These are phyloP conservation scores for Parafenestella ontariensis DNA, from an alignment of 2,329 filamentous ascomycete genomes.

Conservation along the genomic window DNA sequence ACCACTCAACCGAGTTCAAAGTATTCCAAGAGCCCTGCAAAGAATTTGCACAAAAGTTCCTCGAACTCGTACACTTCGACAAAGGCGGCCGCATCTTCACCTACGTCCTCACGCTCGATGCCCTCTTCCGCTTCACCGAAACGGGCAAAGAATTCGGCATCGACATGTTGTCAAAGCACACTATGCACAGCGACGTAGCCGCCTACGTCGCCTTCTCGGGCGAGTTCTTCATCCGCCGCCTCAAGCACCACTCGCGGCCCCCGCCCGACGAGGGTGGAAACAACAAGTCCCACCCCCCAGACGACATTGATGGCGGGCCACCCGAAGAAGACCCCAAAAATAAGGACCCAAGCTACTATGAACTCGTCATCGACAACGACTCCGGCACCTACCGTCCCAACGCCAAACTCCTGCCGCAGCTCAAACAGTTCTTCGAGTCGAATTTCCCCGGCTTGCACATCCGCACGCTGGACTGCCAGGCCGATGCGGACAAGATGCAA, in stretches of 20 bases:
- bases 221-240: slow-evolving; percentile 86
- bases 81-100: slow-evolving; percentile 88
- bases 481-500: slow-evolving; percentile 73
- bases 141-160: slow-evolving; percentile 96
- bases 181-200: slow-evolving; percentile 93
- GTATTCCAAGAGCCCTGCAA: slow-evolving; percentile 69
- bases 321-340: slow-evolving; percentile 44
- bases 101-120: slow-evolving; percentile 88
- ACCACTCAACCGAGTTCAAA: slow-evolving; percentile 76
- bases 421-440: slow-evolving; percentile 72
- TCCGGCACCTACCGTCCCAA: slow-evolving; percentile 92
- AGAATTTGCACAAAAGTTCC: slow-evolving; percentile 78
- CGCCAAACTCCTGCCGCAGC: slow-evolving; percentile 72
- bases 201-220: slow-evolving; percentile 91
- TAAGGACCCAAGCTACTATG: slow-evolving; percentile 70
- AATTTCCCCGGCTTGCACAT: slow-evolving; percentile 82
- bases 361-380: slow-evolving; percentile 94
- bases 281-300: slow-evolving; percentile 59
- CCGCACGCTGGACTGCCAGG: slow-evolving; percentile 73
- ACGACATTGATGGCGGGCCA: slow-evolving; percentile 57
- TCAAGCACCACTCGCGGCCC: slow-evolving; percentile 58
- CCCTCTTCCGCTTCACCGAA: slow-evolving; percentile 87
- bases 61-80: slow-evolving; percentile 86
- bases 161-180: slow-evolving; percentile 91
- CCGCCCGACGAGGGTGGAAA: slow-evolving; percentile 43